Evolutionary conservation across 805 yeast genomes (phyloP).

Genomic region (Starmera amethionina): DNA sequence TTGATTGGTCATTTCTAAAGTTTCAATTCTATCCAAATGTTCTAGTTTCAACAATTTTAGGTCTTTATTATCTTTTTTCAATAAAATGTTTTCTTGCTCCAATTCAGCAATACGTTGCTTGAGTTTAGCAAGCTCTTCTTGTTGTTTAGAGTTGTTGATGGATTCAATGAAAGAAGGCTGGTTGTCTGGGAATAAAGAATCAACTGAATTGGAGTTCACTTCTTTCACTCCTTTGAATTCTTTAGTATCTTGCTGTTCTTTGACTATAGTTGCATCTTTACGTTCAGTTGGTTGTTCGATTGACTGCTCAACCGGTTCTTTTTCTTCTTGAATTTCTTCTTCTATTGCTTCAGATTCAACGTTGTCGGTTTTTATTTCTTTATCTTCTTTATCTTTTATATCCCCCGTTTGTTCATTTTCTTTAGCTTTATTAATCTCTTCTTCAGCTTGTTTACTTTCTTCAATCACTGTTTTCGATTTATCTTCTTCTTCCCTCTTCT

Average conservation of each 20-base stretch:
- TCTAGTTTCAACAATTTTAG: slow-evolving; percentile 26
- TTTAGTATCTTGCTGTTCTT: background rate
- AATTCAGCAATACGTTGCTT: slow-evolving; percentile 26
- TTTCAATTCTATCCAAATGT: slow-evolving; percentile 24
- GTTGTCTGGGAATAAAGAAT: slow-evolving; percentile 9
- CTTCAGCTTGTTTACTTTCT: background rate
- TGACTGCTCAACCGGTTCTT: background rate
- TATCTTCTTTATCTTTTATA: slow-evolving; percentile 3
- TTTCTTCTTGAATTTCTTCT: slow-evolving; percentile 2
- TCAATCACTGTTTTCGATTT: slow-evolving; percentile 1
- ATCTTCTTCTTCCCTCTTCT: slow-evolving; percentile 1
- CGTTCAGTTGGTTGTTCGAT: background rate
- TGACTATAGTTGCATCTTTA: background rate
- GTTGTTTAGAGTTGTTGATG: slow-evolving; percentile 8
- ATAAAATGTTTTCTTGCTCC: slow-evolving; percentile 17
- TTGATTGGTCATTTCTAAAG: slow-evolving; percentile 16
- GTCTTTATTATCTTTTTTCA: slow-evolving; percentile 29
- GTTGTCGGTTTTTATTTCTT: background rate
- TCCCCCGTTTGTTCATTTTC: slow-evolving; percentile 2
- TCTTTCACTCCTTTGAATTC: slow-evolving; percentile 8
- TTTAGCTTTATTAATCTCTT: slow-evolving; percentile 1
- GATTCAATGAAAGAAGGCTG: slow-evolving; percentile 19
- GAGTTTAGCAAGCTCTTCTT: slow-evolving; percentile 17
- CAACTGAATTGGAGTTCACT: slow-evolving; percentile 3
- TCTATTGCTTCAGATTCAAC: slow-evolving; percentile 3